A percentile compares a stretch with the other conserved stretches of the same genome.
These are phyloP conservation scores for Inonotus obliquus DNA, from an alignment of 1,284 basidiomycete genomes.

Conservation along the genomic window DNA sequence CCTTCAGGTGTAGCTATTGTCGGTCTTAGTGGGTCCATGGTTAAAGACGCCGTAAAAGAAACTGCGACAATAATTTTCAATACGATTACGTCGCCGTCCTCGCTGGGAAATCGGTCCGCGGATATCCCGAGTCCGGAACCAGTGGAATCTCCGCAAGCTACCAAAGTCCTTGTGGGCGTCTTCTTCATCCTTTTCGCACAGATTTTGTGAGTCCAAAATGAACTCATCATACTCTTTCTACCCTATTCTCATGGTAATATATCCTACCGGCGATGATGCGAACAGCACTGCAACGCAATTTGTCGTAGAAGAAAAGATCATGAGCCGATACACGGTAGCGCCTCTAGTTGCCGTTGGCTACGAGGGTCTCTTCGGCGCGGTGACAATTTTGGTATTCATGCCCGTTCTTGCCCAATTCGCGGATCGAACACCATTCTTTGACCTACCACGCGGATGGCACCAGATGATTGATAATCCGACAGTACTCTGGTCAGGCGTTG, in stretches of 20 bases:
- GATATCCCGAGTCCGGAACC: slow-evolving; percentile 32
- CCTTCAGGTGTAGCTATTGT: slow-evolving; percentile 80
- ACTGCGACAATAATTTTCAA: slow-evolving; percentile 16
- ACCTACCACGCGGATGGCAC: slow-evolving; percentile 84
- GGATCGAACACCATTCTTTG: slow-evolving; percentile 79
- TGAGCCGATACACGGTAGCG: slow-evolving; percentile 81
- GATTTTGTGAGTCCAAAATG: slow-evolving; percentile 67
- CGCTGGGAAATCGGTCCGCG: slow-evolving; percentile 22
- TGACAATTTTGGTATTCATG: slow-evolving; percentile 72
- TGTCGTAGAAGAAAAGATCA: slow-evolving; percentile 94
- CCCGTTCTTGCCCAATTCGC: slow-evolving; percentile 64
- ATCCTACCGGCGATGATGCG: slow-evolving; percentile 17
- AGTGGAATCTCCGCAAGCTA: slow-evolving; percentile 51
- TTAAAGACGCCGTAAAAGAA: slow-evolving; percentile 66
- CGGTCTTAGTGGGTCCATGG: slow-evolving; percentile 85
- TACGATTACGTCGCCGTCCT: slow-evolving; percentile 25
- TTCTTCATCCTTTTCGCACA: slow-evolving; percentile 96
- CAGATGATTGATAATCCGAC: slow-evolving; percentile 81
- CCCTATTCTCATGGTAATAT: slow-evolving; percentile 1
- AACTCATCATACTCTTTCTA: neutral
- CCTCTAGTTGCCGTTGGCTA: slow-evolving; percentile 94
- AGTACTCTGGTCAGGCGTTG: slow-evolving; percentile 75
- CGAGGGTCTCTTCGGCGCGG: slow-evolving; percentile 89
- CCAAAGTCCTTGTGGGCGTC: slow-evolving; percentile 73
- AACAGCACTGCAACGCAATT: slow-evolving; percentile 84